phyloP scores from a whole-genome alignment of 192 early-diverging fungal genomes.

The Lobosporangium transversale region DNA sequence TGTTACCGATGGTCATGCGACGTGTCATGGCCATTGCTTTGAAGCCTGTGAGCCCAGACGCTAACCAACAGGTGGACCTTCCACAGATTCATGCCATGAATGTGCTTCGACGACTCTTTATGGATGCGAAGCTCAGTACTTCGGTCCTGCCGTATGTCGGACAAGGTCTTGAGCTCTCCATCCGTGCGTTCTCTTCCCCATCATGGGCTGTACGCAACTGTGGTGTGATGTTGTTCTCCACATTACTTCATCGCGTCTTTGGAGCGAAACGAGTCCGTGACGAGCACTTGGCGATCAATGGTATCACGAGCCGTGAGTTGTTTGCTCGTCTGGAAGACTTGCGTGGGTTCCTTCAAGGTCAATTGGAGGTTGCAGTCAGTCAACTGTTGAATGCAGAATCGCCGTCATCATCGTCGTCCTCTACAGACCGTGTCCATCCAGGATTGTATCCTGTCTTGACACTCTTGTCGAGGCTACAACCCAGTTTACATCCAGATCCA shows the following conservation, averaged over 20 bases:
- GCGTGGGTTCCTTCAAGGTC: slow-evolving; percentile 77
- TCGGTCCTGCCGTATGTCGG: slow-evolving; percentile 80
- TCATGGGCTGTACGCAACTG: slow-evolving; percentile 96
- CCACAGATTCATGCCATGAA: slow-evolving; percentile 96
- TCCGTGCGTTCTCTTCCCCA: slow-evolving; percentile 81
- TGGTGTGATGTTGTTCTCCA: slow-evolving; percentile 91
- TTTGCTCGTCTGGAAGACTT: slow-evolving; percentile 88
- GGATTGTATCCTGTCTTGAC: slow-evolving; percentile 91
- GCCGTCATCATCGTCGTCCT: no score
- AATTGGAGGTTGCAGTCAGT: slow-evolving; percentile 77
- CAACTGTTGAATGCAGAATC: slow-evolving; percentile 55
- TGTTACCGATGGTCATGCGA: slow-evolving; percentile 75
- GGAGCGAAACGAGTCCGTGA: slow-evolving; percentile 84
- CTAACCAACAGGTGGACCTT: slow-evolving; percentile 78
- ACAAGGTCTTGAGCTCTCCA: slow-evolving; percentile 80
- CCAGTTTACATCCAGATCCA: slow-evolving; percentile 63
- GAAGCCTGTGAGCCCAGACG: slow-evolving; percentile 47
- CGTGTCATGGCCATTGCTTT: slow-evolving; percentile 73
- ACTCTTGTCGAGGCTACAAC: slow-evolving; percentile 83
- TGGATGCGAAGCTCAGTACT: slow-evolving; percentile 80
- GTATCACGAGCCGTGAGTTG: slow-evolving; percentile 88
- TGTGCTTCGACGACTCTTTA: slow-evolving; percentile 83
- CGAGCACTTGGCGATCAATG: slow-evolving; percentile 75
- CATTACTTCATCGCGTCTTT: slow-evolving; percentile 84
- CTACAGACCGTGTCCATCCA: slow-evolving; percentile 74